phyloP scores from a whole-genome alignment of 2,329 filamentous ascomycete species.

The Geoglossum cookeanum region DNA sequence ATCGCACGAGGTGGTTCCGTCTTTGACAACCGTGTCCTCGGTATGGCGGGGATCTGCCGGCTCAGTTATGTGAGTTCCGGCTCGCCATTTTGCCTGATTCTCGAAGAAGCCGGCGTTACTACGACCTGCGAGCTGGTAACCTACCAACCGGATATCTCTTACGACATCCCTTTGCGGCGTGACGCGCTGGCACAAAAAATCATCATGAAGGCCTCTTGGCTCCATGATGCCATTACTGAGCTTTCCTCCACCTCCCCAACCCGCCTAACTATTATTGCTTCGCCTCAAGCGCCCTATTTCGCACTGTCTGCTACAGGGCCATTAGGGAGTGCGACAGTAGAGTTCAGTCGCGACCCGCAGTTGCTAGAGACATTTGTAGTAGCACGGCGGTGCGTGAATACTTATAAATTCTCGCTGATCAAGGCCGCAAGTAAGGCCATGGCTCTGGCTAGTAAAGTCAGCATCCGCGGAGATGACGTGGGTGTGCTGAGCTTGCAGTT shows the following conservation, averaged over 20 bases:
- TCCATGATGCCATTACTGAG: slow-evolving; percentile 43
- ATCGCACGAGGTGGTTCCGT: slow-evolving; percentile 30
- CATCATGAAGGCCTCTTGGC: slow-evolving; percentile 66
- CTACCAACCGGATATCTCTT: slow-evolving; percentile 54
- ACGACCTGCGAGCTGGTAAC: slow-evolving; percentile 83
- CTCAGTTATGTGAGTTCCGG: slow-evolving; percentile 60
- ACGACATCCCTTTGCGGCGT: slow-evolving; percentile 77
- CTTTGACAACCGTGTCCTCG: slow-evolving; percentile 66
- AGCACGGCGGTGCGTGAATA: slow-evolving; percentile 41
- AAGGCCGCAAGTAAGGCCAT: slow-evolving; percentile 82
- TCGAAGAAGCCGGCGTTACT: slow-evolving; percentile 70
- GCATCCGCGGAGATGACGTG: slow-evolving; percentile 68
- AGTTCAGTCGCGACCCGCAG: slow-evolving; percentile 32
- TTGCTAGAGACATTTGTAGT: slow-evolving; percentile 29
- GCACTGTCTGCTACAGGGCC: slow-evolving; percentile 47
- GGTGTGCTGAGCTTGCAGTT: slow-evolving; percentile 90
- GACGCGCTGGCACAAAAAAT: slow-evolving; percentile 72
- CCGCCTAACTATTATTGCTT: slow-evolving; percentile 48
- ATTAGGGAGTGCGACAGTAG: slow-evolving; percentile 39
- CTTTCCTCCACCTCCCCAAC: slow-evolving; percentile 49
- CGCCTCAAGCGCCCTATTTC: slow-evolving; percentile 48
- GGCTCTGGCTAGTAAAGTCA: slow-evolving; percentile 81
- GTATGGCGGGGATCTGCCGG: slow-evolving; percentile 70
- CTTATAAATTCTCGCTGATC: slow-evolving; percentile 74
- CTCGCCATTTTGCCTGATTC: slow-evolving; percentile 61